A percentile compares a stretch with the other conserved stretches of the same genome.
Evolutionary conservation across 305 asterid genomes (phyloP).

Genomic region (Rubia peregrina): DNA sequence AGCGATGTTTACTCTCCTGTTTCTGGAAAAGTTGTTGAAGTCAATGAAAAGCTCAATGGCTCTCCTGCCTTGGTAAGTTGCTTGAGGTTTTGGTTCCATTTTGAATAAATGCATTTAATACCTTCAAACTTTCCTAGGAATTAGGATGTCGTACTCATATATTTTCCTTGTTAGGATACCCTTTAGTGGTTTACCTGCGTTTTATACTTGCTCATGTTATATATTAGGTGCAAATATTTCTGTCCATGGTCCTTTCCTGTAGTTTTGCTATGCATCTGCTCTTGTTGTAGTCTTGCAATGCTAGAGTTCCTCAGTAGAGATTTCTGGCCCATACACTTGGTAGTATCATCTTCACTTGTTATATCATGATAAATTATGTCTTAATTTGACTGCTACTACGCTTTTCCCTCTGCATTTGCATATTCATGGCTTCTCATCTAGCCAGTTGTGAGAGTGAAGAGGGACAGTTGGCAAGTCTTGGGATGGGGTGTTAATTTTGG

Average conservation of each 20-base stretch:
- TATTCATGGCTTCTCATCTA: background rate
- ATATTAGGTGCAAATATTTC: background rate
- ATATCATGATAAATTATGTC: background rate
- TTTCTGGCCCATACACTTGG: background rate
- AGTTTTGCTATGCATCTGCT: background rate
- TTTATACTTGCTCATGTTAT: background rate
- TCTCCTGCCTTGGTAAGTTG: constrained; percentile 83
- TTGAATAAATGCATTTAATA: background rate
- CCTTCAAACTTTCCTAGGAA: background rate
- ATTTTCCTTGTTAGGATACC: background rate
- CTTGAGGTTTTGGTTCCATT: constrained; percentile 5
- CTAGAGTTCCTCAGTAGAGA: background rate
- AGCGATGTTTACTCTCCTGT: constrained; percentile 88
- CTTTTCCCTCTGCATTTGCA: background rate
- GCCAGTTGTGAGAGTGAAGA: background rate
- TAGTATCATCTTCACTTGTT: background rate
- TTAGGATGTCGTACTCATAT: background rate
- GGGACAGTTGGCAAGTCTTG: background rate
- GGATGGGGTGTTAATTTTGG: background rate
- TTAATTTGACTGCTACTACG: background rate
- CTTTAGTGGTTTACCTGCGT: background rate
- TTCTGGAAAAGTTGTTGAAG: constrained; percentile 79
- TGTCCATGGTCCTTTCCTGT: background rate
- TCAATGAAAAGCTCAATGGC: constrained; percentile 52
- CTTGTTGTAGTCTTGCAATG: background rate